These are phyloP conservation scores for Wickerhamiella dianesei DNA, from an alignment of 805 yeast genomes.

Conservation along the genomic window DNA sequence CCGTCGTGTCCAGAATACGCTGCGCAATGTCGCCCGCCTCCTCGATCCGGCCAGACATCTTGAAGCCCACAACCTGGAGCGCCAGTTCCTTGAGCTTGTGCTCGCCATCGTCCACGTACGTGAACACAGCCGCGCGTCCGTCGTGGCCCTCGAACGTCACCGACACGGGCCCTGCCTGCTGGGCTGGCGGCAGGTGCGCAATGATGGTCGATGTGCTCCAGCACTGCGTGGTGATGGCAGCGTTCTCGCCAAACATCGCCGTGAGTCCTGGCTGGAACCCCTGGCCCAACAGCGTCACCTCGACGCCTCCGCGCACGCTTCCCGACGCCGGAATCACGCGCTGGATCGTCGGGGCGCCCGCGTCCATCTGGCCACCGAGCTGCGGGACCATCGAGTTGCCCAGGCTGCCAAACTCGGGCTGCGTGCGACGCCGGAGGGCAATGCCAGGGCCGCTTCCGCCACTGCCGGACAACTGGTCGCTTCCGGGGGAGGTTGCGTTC, in stretches of 20 bases:
- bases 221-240: conserved; percentile 61
- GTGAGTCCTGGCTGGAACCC: conserved; percentile 71
- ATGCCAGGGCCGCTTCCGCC: neutral
- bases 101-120: conserved; percentile 91
- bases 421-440: conserved; percentile 33
- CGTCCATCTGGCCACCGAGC: neutral
- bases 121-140: conserved; percentile 38
- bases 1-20: conserved; percentile 44
- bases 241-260: conserved; percentile 65
- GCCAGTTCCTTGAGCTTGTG: conserved; percentile 90
- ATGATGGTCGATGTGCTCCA: conserved; percentile 94
- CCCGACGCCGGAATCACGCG: conserved; percentile 93
- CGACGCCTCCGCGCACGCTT: conserved; percentile 91
- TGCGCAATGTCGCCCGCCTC: conserved; percentile 91
- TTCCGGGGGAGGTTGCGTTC: neutral
- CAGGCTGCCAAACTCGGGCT: conserved; percentile 76
- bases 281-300: conserved; percentile 77
- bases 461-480: neutral
- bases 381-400: conserved; percentile 44
- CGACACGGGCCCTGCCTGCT: conserved; percentile 78
- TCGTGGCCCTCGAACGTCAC: conserved; percentile 59
- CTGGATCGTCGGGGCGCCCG: conserved; percentile 45
- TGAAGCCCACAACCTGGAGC: conserved; percentile 86
- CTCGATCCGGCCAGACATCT: conserved; percentile 90
- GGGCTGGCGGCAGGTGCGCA: conserved; percentile 84